A percentile compares a stretch with the other conserved stretches of the same genome.
These are phyloP conservation scores for Coniochaeta sp. DNA, from an alignment of 2,329 filamentous ascomycete genomes.

Conservation along the genomic window DNA sequence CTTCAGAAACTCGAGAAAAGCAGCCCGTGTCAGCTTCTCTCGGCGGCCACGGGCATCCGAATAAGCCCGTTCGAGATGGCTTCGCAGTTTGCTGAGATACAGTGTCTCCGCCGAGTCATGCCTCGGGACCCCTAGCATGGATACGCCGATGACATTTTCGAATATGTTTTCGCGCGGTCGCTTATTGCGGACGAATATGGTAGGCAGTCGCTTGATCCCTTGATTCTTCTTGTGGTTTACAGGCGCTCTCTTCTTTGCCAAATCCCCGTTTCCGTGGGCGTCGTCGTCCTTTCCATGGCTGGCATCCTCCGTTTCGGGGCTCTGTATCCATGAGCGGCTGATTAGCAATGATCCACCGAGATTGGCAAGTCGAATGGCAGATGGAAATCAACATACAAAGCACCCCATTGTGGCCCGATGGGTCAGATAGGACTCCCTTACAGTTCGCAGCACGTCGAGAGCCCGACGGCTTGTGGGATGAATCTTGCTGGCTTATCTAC, in stretches of 20 bases:
- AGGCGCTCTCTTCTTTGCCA: background rate
- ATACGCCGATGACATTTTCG: background rate
- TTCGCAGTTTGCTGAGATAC: background rate
- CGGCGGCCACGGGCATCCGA: constrained; percentile 30
- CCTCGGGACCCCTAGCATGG: background rate
- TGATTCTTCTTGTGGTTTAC: background rate
- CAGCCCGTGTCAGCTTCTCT: constrained; percentile 24
- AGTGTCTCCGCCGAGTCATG: background rate
- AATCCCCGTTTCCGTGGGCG: background rate
- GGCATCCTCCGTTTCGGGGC: background rate
- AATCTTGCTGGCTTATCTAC: background rate
- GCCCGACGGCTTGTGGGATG: background rate
- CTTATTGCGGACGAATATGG: background rate
- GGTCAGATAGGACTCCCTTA: background rate
- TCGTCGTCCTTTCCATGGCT: background rate
- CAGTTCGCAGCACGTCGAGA: background rate
- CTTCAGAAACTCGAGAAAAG: constrained; percentile 42
- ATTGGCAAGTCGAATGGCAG: background rate
- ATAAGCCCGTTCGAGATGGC: constrained; percentile 39
- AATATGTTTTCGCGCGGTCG: background rate
- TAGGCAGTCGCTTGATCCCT: background rate
- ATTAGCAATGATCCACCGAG: background rate
- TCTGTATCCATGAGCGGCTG: background rate
- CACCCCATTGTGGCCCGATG: background rate
- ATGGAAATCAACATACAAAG: background rate